Evolutionary conservation across 2,329 filamentous ascomycete genomes (phyloP), one percentile per base, ranked within the genome.

Genomic region (Aspergillus ruber): DNA sequence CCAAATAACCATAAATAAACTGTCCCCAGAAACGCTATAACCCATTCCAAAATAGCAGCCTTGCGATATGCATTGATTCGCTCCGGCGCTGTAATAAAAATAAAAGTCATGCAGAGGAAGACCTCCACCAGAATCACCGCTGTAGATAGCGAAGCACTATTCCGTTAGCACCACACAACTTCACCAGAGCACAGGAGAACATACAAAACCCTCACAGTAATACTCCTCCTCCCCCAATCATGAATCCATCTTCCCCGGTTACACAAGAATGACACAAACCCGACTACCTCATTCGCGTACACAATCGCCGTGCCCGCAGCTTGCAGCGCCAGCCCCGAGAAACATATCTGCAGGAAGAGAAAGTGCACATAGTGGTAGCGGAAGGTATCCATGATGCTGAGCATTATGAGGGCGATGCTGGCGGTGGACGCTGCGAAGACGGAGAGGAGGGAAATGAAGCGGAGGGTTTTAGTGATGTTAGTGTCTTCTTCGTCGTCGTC

Each of bases 311-410:
- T 58, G 10, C 53, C 52, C 1, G 53, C 51, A 6, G 56, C 52
- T 33, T 56, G 53, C n/a, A 58, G 20, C 1, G 56, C 54, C n/a
- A 58, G 23, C 0, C 52, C 53, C 1, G 53, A 50, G 23, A 58
- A 58, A 42, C 54, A 58, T 12, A 54, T 29, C 4, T 49, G 53
- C 20, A 56, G 48, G 43, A 57, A 53, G 27, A 58, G 21, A 15
- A 54, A 47, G 36, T 58, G 56, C 25, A 45, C 42, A n/a, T 27
- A 32, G 18, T 52, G 53, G 38, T 56, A 57, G 6, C 53, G 56
- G 42, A 58, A 56, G 8, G 56, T 57, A 33, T 57, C 55, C 51
- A 57, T 54, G 29, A 57, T 46, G n/a, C 47, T 47, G 32, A 57
- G 49, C 1, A 57, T 32, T 29, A 54, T 53, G 29, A 57, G 50